phyloP scores from a whole-genome alignment of 2,329 filamentous ascomycete genomes.

The Aureobasidium subglaciale region DNA sequence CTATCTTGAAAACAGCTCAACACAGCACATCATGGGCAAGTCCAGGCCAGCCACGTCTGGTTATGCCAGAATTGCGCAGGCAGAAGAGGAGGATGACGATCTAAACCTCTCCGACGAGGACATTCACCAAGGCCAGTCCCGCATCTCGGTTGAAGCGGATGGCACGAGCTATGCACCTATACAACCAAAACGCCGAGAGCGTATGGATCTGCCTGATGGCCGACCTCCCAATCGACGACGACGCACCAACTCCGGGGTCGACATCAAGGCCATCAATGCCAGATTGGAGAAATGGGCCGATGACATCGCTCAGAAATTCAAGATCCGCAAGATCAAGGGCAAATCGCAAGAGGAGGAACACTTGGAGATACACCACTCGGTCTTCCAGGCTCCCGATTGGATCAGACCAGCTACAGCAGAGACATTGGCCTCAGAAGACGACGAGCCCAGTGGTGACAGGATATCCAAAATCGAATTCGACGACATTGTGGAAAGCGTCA shows the following conservation, averaged over 20 bases:
- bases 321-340: slow-evolving; percentile 69
- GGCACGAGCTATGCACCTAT: slow-evolving; percentile 39
- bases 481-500: slow-evolving; percentile 80
- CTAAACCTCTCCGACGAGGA: slow-evolving; percentile 22
- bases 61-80: slow-evolving; percentile 47
- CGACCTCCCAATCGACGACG: slow-evolving; percentile 38
- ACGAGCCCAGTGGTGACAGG: slow-evolving; percentile 38
- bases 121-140: slow-evolving; percentile 29
- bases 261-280: slow-evolving; percentile 97
- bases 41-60: slow-evolving; percentile 40
- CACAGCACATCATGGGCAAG: slow-evolving; percentile 4
- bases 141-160: slow-evolving; percentile 28
- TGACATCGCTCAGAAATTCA: slow-evolving; percentile 96
- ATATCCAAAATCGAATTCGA: slow-evolving; percentile 81
- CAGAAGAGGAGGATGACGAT: slow-evolving; percentile 42
- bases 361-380: slow-evolving; percentile 92
- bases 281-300: slow-evolving; percentile 93
- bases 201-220: slow-evolving; percentile 35
- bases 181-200: slow-evolving; percentile 37
- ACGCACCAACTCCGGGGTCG: slow-evolving; percentile 79
- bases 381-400: slow-evolving; percentile 89
- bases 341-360: slow-evolving; percentile 72
- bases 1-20: neutral
- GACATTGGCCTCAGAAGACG: slow-evolving; percentile 54
- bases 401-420: slow-evolving; percentile 73